Conservation (phyloP, 805 yeast species). For the Ogataea salicorniae region DNA sequence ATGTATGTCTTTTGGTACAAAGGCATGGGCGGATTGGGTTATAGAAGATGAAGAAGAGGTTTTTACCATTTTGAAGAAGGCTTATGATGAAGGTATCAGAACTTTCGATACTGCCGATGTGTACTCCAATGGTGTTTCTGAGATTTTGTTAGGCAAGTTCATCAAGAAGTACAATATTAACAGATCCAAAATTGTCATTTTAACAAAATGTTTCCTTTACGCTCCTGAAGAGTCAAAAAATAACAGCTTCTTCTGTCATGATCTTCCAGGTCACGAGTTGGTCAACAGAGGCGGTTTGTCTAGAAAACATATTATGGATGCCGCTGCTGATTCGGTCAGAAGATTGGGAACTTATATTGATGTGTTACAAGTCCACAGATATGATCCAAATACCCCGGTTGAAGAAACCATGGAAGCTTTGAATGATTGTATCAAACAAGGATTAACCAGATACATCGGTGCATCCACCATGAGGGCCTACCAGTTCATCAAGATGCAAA, state of each 20-base stretch:
- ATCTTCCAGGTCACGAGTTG: conserved; percentile 11
- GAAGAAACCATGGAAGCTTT: conserved; percentile 51
- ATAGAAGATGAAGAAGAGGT: conserved; percentile 42
- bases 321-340: conserved; percentile 33
- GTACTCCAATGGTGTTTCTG: conserved; percentile 43
- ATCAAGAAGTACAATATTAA: conserved; percentile 43
- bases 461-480: conserved; percentile 54
- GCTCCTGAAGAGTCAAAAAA: conserved; percentile 30
- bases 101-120: conserved; percentile 47
- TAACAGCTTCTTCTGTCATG: conserved; percentile 52
- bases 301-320: conserved; percentile 41
- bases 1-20: conserved; percentile 45
- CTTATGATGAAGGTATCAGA: conserved; percentile 40
- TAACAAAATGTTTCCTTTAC: conserved; percentile 38
- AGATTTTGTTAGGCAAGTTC: conserved; percentile 45
- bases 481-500: conserved; percentile 49
- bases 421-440: conserved; percentile 43
- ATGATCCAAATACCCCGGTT: conserved; percentile 41
- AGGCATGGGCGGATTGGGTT: conserved; percentile 39
- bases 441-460: conserved; percentile 49
- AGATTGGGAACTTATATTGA: conserved; percentile 49
- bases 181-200: conserved; percentile 49
- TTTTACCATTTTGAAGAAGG: conserved; percentile 37
- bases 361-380: conserved; percentile 50
- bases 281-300: conserved; percentile 35